Conservation (phyloP, 768 basidiomycete genomes). For the Austroboletus festivus region DNA sequence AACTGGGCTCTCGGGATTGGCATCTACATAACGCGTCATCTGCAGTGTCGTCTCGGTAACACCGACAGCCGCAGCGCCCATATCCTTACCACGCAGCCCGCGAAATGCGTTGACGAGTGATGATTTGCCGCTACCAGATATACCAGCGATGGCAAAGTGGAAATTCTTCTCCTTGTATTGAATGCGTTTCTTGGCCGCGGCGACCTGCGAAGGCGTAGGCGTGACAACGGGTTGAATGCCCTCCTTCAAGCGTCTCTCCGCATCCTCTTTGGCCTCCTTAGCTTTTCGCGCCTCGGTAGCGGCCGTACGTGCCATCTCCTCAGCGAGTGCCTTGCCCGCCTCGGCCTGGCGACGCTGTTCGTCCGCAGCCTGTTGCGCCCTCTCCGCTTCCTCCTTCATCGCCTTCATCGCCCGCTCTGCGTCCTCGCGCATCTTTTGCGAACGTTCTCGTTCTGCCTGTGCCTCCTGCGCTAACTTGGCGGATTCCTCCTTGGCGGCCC, state of each 20-base stretch:
- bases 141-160: conserved; percentile 35
- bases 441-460: conserved; percentile 4
- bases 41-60: conserved; percentile 29
- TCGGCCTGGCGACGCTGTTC: conserved; percentile 11
- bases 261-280: conserved; percentile 9
- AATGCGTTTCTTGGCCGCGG: conserved; percentile 12
- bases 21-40: conserved; percentile 26
- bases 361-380: conserved; percentile 5
- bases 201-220: conserved; percentile 21
- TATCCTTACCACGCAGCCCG: conserved; percentile 21
- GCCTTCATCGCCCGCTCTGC: conserved; percentile 4
- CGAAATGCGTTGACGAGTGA: conserved; percentile 36
- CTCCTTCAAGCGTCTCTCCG: conserved; percentile 18
- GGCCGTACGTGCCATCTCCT: conserved; percentile 8
- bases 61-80: conserved; percentile 27
- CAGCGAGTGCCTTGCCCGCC: conserved; percentile 4
- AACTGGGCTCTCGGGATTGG: conserved; percentile 16
- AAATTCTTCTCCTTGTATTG: conserved; percentile 26
- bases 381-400: conserved; percentile 11
- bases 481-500: conserved; percentile 6
- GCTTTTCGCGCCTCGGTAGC: conserved; percentile 11
- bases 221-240: conserved; percentile 26
- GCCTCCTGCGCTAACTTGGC: conserved; percentile 3
- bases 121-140: conserved; percentile 35
- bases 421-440: conserved; percentile 1